Evolutionary conservation across 768 basidiomycete genomes (phyloP).

Genomic region (Podaxis mareebaensis): DNA sequence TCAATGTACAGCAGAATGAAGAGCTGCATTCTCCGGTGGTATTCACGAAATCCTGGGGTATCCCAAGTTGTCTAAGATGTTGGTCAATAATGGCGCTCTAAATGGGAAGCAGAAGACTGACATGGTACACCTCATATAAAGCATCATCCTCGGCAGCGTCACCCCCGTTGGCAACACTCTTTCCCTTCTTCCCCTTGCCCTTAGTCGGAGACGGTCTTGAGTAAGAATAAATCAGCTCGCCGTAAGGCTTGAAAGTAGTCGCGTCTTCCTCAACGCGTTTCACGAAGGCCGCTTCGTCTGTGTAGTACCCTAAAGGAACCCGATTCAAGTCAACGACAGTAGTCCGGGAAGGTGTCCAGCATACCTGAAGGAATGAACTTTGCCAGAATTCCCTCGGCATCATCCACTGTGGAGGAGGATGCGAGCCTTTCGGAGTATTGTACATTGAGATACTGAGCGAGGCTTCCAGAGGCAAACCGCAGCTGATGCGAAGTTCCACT

Average conservation of each 20-base stretch:
- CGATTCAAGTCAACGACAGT: not conserved
- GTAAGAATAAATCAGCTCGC: conserved; percentile 77
- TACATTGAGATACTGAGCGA: conserved; percentile 74
- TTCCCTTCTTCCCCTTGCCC: conserved; percentile 54
- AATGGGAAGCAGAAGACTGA: conserved; percentile 37
- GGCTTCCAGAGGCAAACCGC: conserved; percentile 84
- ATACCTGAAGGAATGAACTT: conserved; percentile 77
- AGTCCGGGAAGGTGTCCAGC: conserved; percentile 11
- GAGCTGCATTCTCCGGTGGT: conserved; percentile 89
- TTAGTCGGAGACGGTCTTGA: conserved; percentile 51
- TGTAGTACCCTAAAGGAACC: conserved; percentile 63
- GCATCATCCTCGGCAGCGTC: conserved; percentile 48
- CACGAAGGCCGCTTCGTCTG: conserved; percentile 65
- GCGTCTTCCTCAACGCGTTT: conserved; percentile 77
- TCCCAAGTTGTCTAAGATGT: conserved; percentile 72
- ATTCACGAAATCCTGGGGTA: conserved; percentile 87
- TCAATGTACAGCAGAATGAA: conserved; percentile 96
- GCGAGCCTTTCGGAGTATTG: conserved; percentile 66
- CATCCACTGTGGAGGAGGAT: conserved; percentile 73
- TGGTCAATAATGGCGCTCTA: not conserved
- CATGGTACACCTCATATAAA: conserved; percentile 92
- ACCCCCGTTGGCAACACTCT: conserved; percentile 27
- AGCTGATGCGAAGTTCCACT: conserved; percentile 45
- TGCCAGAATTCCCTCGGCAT: conserved; percentile 76
- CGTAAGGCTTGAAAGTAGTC: conserved; percentile 72